phyloP scores from a whole-genome alignment of 1,139 yeast species.

The Lodderomyces orthopsilosis region DNA sequence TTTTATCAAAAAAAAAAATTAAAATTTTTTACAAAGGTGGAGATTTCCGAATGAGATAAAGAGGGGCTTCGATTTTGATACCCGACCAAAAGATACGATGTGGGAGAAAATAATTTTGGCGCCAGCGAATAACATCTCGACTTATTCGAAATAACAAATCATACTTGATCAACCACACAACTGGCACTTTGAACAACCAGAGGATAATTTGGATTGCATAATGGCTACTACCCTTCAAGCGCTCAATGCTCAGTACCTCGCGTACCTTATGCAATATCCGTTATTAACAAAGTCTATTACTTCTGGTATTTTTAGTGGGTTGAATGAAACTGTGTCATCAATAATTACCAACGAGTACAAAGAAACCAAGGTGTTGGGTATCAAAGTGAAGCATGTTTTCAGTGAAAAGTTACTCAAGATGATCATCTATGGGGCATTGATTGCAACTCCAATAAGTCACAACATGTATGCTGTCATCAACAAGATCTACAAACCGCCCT shows the following conservation, averaged over 20 bases:
- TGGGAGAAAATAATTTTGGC: background rate
- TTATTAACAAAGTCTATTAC: slow-evolving; percentile 60
- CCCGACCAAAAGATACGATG: background rate
- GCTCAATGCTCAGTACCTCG: slow-evolving; percentile 34
- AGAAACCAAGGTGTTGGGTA: slow-evolving; percentile 14
- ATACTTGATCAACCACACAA: background rate
- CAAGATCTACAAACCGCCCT: slow-evolving; percentile 39
- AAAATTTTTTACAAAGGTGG: background rate
- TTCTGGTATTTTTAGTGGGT: slow-evolving; percentile 52
- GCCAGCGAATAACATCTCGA: background rate
- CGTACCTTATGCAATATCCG: slow-evolving; percentile 47
- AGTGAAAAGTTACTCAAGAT: slow-evolving; percentile 55
- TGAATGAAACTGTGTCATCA: slow-evolving; percentile 61
- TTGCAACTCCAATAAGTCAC: slow-evolving; percentile 77
- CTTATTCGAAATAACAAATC: background rate
- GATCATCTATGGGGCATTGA: slow-evolving; percentile 68
- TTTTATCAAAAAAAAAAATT: too few species aligned
- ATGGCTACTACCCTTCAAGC: slow-evolving; percentile 8
- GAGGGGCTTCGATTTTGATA: background rate
- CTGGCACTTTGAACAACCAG: background rate
- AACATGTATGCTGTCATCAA: slow-evolving; percentile 47
- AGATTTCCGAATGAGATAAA: slow-evolving; percentile 1
- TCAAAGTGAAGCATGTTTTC: slow-evolving; percentile 34
- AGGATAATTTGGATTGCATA: background rate
- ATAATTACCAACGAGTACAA: slow-evolving; percentile 46